Evolutionary conservation across 2,329 filamentous ascomycete genomes (phyloP), one percentile per base, ranked within the genome.

Genomic region (Penicillium sp.): DNA sequence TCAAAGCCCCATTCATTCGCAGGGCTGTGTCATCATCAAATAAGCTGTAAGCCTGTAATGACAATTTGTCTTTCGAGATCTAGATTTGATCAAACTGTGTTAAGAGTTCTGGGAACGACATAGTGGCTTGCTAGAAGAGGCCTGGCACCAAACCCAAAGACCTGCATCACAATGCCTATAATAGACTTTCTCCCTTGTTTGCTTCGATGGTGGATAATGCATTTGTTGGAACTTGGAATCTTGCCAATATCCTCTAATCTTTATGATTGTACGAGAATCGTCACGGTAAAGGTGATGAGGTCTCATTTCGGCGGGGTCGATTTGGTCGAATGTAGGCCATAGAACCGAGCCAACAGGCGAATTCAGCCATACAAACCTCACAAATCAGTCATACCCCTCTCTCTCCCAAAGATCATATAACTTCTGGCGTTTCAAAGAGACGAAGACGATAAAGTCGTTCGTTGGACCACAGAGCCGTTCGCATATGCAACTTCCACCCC

Each of bases 61-160:
- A 18, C 16, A 19, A 41, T 41, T 41, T 25, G 31, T 9, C n/a
- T 9, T 30, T 27, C 4, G 28, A 14, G 47, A 61, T 60, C 58
- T 57, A 49, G 57, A 60, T 60, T 55, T 50, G 57, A 60, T 59
- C 53, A 48, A 41, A 39, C 39, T 27, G 46, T 50, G 27, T 16
- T 34, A 31, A 22, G 53, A 58, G 54, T 53, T 45, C 49, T 54
- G 57, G 53, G 50, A 33, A 27, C 13, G 9, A 13, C 11, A 2
- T 3, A 29, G 18, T 31, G 18, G 3, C 2, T 13, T 14, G 3
- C 3, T 27, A 4, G 8, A 12, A 54, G 27, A 35, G 18, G 4
- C n/a, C 18, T 36, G 12, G 10, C 4, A 27, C 4, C 13, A 27
- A n/a, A 30, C 12, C 11, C 19, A 13, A 22, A 31, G 43, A 13